Conservation (phyloP, 2,329 filamentous ascomycete genomes). For the Cryoendolithus antarcticus region DNA sequence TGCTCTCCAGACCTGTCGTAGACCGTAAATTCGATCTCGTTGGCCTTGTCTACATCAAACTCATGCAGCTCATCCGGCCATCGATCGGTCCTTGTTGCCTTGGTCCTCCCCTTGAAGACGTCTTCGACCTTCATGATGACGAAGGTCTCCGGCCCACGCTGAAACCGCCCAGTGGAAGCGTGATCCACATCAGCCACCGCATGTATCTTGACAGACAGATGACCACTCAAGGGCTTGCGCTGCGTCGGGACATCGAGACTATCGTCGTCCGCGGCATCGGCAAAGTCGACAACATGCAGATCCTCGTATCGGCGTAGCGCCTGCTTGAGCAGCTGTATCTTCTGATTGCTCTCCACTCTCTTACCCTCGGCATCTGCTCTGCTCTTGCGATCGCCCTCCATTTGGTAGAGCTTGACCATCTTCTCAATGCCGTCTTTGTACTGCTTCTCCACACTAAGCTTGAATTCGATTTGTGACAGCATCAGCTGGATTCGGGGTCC, state of each 20-base stretch:
- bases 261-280: constrained; percentile 59
- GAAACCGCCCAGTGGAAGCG: constrained; percentile 67
- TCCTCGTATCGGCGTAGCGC: constrained; percentile 95
- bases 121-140: constrained; percentile 96
- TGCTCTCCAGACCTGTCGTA: constrained; percentile 90
- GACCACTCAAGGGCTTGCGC: constrained; percentile 88
- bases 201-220: constrained; percentile 73
- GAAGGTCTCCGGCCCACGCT: constrained; percentile 85
- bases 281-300: constrained; percentile 55
- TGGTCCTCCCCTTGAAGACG: constrained; percentile 76
- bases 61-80: constrained; percentile 89
- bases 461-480: constrained; percentile 97
- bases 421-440: constrained; percentile 99
- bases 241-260: constrained; percentile 92
- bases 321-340: constrained; percentile 90
- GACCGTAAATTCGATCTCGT: constrained; percentile 93
- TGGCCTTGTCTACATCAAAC: constrained; percentile 93
- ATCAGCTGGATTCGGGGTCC: constrained; percentile 97
- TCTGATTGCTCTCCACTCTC: constrained; percentile 90
- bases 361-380: constrained; percentile 81
- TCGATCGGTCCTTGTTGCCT: constrained; percentile 69
- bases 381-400: constrained; percentile 95
- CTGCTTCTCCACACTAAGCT: constrained; percentile 95
- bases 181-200: constrained; percentile 93
- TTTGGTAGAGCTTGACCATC: constrained; percentile 94